Percentiles rank a stretch among this genome's conserved stretches.
phyloP scores from a whole-genome alignment of 495 filamentous ascomycete species.

The Podospora pseudocomata region DNA sequence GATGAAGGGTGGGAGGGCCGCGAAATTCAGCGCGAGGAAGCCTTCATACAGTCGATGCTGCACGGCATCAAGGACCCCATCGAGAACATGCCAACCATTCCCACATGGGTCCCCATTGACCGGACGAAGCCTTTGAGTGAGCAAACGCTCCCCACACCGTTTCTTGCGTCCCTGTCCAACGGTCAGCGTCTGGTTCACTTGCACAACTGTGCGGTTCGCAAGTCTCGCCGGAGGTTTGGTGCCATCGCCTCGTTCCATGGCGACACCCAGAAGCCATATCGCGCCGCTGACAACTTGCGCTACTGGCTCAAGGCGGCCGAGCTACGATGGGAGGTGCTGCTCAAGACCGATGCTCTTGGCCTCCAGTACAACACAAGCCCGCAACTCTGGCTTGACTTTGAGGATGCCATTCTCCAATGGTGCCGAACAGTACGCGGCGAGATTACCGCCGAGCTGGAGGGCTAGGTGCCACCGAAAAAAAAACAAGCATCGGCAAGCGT shows the following conservation, averaged over 20 bases:
- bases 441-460: slow-evolving; percentile 47
- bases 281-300: slow-evolving; percentile 85
- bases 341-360: slow-evolving; percentile 81
- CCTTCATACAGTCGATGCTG: slow-evolving; percentile 68
- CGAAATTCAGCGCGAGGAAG: slow-evolving; percentile 73
- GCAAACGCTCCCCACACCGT: slow-evolving; percentile 61
- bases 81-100: slow-evolving; percentile 51
- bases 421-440: slow-evolving; percentile 72
- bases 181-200: slow-evolving; percentile 78
- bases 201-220: slow-evolving; percentile 82
- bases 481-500: neutral
- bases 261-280: slow-evolving; percentile 90
- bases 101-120: slow-evolving; percentile 64
- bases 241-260: slow-evolving; percentile 83
- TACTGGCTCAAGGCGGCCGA: slow-evolving; percentile 97
- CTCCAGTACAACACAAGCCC: slow-evolving; percentile 67
- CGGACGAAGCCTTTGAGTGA: slow-evolving; percentile 17
- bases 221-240: slow-evolving; percentile 84
- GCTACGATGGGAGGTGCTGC: slow-evolving; percentile 84
- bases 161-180: slow-evolving; percentile 69
- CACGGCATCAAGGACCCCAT: slow-evolving; percentile 31
- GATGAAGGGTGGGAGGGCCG: slow-evolving; percentile 73
- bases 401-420: slow-evolving; percentile 76
- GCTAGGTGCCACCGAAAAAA: slow-evolving; percentile 3
- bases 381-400: slow-evolving; percentile 73